A percentile compares a stretch with the other conserved stretches of the same genome.
These are phyloP conservation scores for Agarophyton chilense DNA, from an alignment of 23 red algal genomes.

Conservation along the genomic window DNA sequence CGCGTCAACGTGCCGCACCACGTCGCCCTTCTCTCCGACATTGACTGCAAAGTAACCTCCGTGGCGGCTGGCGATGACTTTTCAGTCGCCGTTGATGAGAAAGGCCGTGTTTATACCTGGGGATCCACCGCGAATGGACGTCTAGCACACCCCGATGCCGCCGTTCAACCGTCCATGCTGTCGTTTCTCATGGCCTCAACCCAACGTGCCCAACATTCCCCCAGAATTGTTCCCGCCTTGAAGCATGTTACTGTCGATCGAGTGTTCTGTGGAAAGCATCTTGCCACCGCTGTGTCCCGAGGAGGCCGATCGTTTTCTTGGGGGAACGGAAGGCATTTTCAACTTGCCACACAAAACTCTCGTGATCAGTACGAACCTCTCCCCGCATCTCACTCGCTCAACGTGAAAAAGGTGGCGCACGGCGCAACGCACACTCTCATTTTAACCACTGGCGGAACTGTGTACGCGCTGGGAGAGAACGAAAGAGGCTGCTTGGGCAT, in stretches of 20 bases:
- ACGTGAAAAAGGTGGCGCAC: conserved; percentile 38
- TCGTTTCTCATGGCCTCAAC: background rate
- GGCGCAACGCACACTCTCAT: conserved; percentile 47
- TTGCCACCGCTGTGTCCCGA: conserved; percentile 18
- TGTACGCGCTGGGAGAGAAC: conserved; percentile 46
- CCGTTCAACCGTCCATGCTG: background rate
- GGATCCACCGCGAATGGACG: conserved; percentile 18
- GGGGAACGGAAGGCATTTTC: conserved; percentile 50
- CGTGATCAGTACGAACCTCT: conserved; percentile 34
- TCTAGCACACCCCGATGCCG: conserved; percentile 23
- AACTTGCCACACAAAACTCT: background rate
- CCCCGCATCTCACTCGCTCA: background rate
- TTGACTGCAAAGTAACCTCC: background rate
- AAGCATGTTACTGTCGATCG: background rate
- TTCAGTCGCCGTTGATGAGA: conserved; percentile 43
- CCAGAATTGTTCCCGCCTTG: conserved; percentile 24
- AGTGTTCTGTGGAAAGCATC: conserved; percentile 20
- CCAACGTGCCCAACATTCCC: background rate
- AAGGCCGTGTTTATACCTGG: conserved; percentile 56
- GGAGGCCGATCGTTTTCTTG: conserved; percentile 34
- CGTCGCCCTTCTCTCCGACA: background rate
- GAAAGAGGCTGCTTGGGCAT: conserved; percentile 48
- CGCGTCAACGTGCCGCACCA: conserved; percentile 2
- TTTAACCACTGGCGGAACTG: conserved; percentile 33
- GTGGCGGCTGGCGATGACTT: conserved; percentile 60